phyloP scores from a whole-genome alignment of 1,284 basidiomycete species.

The Boletus smithii region DNA sequence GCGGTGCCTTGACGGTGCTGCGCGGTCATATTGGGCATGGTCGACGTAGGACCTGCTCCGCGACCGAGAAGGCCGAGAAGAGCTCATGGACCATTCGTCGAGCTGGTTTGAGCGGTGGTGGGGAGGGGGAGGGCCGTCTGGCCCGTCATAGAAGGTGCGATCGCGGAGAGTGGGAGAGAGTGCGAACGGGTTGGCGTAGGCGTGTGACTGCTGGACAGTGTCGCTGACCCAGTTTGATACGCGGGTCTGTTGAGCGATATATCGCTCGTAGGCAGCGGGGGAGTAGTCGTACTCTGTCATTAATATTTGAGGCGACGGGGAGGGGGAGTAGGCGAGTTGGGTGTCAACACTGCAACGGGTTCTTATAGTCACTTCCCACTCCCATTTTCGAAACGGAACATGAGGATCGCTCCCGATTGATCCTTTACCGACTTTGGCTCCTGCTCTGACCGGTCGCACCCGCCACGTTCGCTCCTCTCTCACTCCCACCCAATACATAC shows the following conservation, averaged over 20 bases:
- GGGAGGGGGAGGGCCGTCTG: neutral
- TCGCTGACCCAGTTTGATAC: conserved; percentile 43
- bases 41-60: conserved; percentile 29
- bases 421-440: neutral
- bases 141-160: conserved; percentile 30
- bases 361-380: conserved; percentile 14
- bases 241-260: conserved; percentile 40
- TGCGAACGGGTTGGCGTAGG: conserved; percentile 31
- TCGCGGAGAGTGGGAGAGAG: conserved; percentile 32
- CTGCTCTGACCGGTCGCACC: neutral
- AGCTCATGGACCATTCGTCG: conserved; percentile 24
- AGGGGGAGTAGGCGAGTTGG: conserved; percentile 3
- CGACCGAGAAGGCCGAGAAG: conserved; percentile 25
- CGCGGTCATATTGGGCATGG: conserved; percentile 21
- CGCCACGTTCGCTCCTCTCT: neutral
- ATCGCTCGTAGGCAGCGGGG: conserved; percentile 46
- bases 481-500: neutral
- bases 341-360: too few relatives aligned
- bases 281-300: conserved; percentile 60
- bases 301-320: conserved; percentile 27
- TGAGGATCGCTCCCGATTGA: conserved; percentile 13
- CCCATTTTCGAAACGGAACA: conserved; percentile 5
- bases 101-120: neutral
- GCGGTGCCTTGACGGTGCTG: conserved; percentile 19
- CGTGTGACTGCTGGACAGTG: conserved; percentile 25